Evolutionary conservation across 139 green algal genomes (phyloP).

Genomic region (Axilococcus clingmanii): DNA sequence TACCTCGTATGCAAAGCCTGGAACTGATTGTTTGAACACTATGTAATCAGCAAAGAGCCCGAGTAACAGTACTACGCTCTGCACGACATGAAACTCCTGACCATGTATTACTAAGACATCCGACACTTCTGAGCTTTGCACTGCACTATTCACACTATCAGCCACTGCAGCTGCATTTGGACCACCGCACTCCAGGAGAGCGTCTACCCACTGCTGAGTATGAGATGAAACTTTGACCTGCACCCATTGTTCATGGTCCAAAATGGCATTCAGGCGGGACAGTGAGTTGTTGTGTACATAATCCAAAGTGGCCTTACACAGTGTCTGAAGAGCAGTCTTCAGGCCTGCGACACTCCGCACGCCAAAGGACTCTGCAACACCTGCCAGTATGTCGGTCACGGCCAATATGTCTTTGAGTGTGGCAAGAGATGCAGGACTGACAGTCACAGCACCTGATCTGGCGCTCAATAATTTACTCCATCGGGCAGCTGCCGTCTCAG

Average conservation of each 20-base stretch:
- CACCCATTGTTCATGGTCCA: not conserved
- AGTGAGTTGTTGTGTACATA: not conserved
- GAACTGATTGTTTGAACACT: too few relatives aligned
- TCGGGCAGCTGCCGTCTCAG: not conserved
- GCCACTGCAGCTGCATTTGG: too few relatives aligned
- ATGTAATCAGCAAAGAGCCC: too few relatives aligned
- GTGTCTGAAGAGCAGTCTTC: not conserved
- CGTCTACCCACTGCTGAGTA: too few relatives aligned
- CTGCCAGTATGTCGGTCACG: not conserved
- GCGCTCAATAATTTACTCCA: conserved; percentile 3
- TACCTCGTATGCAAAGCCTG: conserved; percentile 42
- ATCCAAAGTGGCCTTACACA: not conserved
- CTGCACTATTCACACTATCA: too few relatives aligned
- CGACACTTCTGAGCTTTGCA: too few relatives aligned
- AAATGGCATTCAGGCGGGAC: not conserved
- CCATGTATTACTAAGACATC: too few relatives aligned
- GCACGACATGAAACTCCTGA: too few relatives aligned
- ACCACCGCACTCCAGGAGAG: too few relatives aligned
- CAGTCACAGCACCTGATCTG: not conserved
- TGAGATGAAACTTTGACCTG: not conserved
- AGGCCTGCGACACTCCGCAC: not conserved
- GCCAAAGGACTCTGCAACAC: not conserved
- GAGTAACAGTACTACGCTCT: too few relatives aligned
- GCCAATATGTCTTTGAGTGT: not conserved
- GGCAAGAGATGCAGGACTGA: not conserved